Evolutionary conservation across 2,329 filamentous ascomycete genomes (phyloP), one percentile per base, ranked within the genome.

Genomic region (Diaporthe amygdali): DNA sequence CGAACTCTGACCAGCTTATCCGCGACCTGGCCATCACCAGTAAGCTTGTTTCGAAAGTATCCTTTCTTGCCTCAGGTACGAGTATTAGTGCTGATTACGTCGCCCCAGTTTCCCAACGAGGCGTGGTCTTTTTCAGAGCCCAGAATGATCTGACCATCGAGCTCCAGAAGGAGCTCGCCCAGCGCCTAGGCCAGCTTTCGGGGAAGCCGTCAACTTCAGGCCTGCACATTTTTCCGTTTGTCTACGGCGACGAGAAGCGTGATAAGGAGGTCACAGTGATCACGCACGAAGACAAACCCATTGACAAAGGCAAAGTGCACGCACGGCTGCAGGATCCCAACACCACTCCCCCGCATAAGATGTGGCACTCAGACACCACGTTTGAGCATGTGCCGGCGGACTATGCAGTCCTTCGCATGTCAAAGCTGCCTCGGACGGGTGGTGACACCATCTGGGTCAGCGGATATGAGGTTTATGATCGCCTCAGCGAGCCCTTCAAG

Each of bases 41-140:
- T 89, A 79, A 72, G 80, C n/a, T n/a, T n/a, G n/a, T n/a, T n/a
- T 52, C 15, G 10, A 5, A 8, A 7, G 5, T 32, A n/a, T n/a
- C n/a, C n/a, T n/a, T n/a, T n/a, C n/a, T n/a, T n/a, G n/a, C n/a
- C n/a, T n/a, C n/a, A n/a, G n/a, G n/a, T n/a, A n/a, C n/a, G n/a
- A n/a, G n/a, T n/a, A n/a, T 30, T 10, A 10, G 2, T 72, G 12
- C 5, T 17, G 15, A 52, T 10, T 51, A 20, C 30, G 37, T n/a
- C 17, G n/a, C n/a, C 41, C 15, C 27, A 92, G 91, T 93, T 74
- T 93, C 91, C 1, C 87, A 89, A 72, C 88, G 91, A 0, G 91
- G 91, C 15, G 91, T 93, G 4, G 90, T 93, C 37, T 92, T 93
- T 82, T 92, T 93, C 81, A 87, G 91, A 27, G 85, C 87, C 39